A percentile compares a stretch with the other conserved stretches of the same genome.
phyloP scores from a whole-genome alignment of 208 protist species.

The Zelonia costaricensis region DNA sequence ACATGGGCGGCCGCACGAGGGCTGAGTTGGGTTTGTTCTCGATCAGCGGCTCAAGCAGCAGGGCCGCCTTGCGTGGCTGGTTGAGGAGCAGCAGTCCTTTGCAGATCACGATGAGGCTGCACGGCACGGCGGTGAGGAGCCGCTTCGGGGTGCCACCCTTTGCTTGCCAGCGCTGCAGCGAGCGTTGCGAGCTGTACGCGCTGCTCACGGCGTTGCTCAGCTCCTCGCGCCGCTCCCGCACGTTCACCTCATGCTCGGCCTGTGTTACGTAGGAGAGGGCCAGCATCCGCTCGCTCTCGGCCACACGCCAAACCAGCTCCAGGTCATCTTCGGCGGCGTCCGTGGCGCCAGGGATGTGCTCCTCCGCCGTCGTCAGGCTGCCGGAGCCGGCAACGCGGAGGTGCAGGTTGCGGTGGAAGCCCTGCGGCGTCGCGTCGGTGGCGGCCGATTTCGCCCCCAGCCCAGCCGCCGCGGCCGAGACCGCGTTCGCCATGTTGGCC shows the following conservation, averaged over 20 bases:
- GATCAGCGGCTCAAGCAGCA: conserved; percentile 85
- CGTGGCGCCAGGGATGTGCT: conserved; percentile 34
- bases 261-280: conserved; percentile 77
- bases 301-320: conserved; percentile 56
- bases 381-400: conserved; percentile 55
- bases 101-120: conserved; percentile 66
- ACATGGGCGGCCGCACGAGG: conserved; percentile 73
- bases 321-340: conserved; percentile 40
- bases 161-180: conserved; percentile 73
- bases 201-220: conserved; percentile 84
- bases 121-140: conserved; percentile 71
- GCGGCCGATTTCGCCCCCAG: conserved; percentile 3
- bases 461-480: conserved; percentile 1
- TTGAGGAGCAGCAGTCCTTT: conserved; percentile 75
- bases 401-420: conserved; percentile 48
- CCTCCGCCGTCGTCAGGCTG: conserved; percentile 50
- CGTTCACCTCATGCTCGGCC: conserved; percentile 89
- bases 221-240: conserved; percentile 64
- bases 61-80: conserved; percentile 79
- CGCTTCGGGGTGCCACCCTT: conserved; percentile 70
- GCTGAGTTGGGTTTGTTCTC: conserved; percentile 74
- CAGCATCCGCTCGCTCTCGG: conserved; percentile 87
- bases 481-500: conserved; percentile 10
- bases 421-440: background rate
- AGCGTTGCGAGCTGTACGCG: conserved; percentile 85